Evolutionary conservation across 441 rosid species (phyloP).

Genomic region (Populus hybrid): DNA sequence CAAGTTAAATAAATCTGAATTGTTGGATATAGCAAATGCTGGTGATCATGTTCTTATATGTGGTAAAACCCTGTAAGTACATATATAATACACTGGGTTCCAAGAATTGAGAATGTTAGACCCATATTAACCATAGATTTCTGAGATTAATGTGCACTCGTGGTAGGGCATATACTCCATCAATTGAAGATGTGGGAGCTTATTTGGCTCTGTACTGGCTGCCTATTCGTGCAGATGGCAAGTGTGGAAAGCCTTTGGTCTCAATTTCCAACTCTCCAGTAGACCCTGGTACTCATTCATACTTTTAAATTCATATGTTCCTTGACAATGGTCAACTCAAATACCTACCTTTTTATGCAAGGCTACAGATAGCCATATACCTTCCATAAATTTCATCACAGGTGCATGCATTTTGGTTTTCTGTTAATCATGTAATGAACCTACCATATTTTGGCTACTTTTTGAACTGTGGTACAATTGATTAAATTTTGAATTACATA

Average conservation of each 20-base stretch:
- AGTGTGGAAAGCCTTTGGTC: slow-evolving; percentile 81
- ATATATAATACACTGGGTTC: slow-evolving; percentile 9
- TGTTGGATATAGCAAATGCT: slow-evolving; percentile 53
- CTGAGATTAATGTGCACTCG: slow-evolving; percentile 15
- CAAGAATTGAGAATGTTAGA: slow-evolving; percentile 15
- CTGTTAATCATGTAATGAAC: neutral
- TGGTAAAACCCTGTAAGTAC: slow-evolving; percentile 71
- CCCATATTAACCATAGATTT: slow-evolving; percentile 4
- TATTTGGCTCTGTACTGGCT: slow-evolving; percentile 82
- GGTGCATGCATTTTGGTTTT: neutral
- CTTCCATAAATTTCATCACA: neutral
- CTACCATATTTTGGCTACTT: neutral
- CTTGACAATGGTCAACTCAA: neutral
- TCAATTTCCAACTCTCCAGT: slow-evolving; percentile 73
- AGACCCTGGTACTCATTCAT: slow-evolving; percentile 57
- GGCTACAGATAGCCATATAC: neutral
- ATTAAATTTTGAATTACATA: neutral
- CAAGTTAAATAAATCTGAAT: slow-evolving; percentile 56
- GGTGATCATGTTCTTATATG: slow-evolving; percentile 50
- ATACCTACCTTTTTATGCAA: neutral
- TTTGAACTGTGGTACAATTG: neutral
- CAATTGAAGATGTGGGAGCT: slow-evolving; percentile 81
- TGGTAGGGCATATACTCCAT: slow-evolving; percentile 75
- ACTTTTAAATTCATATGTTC: neutral
- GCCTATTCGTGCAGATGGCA: slow-evolving; percentile 85